Conservation (phyloP, 345 rosid species). For the Aethionema arabicum region DNA sequence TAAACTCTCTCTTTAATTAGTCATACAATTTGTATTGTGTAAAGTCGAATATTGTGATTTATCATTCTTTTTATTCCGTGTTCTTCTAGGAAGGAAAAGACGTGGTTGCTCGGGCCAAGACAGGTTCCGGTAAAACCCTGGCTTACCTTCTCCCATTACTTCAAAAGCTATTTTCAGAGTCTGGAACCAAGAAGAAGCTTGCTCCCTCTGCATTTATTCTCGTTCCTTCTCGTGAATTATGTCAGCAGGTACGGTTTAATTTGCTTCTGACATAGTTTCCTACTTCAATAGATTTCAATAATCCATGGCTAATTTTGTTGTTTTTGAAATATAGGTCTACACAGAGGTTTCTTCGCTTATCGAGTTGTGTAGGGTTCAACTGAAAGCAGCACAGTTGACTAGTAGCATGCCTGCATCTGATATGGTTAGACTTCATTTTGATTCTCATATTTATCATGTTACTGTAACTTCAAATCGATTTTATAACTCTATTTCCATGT, state of each 20-base stretch:
- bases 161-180: conserved; percentile 63
- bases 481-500: too few relatives aligned
- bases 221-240: conserved; percentile 79
- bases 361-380: conserved; percentile 71
- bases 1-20: too few relatives aligned
- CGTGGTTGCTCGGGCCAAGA: conserved; percentile 86
- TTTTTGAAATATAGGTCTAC: conserved; percentile 49
- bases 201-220: conserved; percentile 76
- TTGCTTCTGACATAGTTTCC: not conserved
- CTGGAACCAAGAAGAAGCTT: conserved; percentile 47
- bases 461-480: not conserved
- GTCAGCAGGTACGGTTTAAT: conserved; percentile 58
- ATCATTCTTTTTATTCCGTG: not conserved
- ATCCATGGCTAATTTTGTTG: not conserved
- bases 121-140: conserved; percentile 85
- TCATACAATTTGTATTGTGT: not conserved
- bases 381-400: conserved; percentile 68
- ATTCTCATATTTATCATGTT: not conserved
- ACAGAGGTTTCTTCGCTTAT: conserved; percentile 60
- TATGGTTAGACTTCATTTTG: conserved; percentile 52
- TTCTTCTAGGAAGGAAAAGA: conserved; percentile 74
- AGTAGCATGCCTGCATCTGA: conserved; percentile 71
- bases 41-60: not conserved
- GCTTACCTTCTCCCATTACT: conserved; percentile 86
- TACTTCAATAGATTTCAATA: not conserved